Evolutionary conservation across 2,329 filamentous ascomycete genomes (phyloP), one percentile per base, ranked within the genome.

Genomic region (Penicillium sp.): DNA sequence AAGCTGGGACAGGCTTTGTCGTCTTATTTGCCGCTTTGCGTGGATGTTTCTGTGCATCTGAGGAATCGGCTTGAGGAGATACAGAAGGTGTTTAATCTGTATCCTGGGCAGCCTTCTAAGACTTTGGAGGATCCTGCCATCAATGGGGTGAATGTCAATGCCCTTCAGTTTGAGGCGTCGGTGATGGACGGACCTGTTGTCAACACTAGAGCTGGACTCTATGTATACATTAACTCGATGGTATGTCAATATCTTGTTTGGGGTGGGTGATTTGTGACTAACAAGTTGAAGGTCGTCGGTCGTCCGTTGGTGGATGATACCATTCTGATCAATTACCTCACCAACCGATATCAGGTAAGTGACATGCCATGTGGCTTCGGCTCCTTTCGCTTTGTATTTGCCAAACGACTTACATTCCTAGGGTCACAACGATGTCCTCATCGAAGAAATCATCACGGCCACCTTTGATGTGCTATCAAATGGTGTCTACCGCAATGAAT

Each of bases 381-480:
- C 9, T 34, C 13, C 13, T 3, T 14, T 34, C 31, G 31, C 10
- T 14, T 14, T 34, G 31, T 34, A 4, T 34, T 34, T 14, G 24
- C 24, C 24, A 14, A 34, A 10, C 13, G 4, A 14, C 34, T 36
- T 36, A 14, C 11, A 14, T n/a, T 38, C 16, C 4, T 50, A 92
- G 83, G 88, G 88, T 38, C 89, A 96, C 64, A 81, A 89, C 40
- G 88, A 93, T 71, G 82, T 84, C 11, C 86, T 91, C 42, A 85
- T 89, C 0, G 85, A 91, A 50, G 92, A 97, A 64, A 79, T 97
- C 2, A 88, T 97, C 40, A 83, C 93, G 9, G 90, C 92, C 1
- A 87, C 92, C 0, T 97, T 99, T 66, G 92, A 97, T 64, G 83
- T 95, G 5, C 79, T 99, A 14, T 89, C 92, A 34, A 96, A 96